A percentile compares a stretch with the other conserved stretches of the same genome.
Evolutionary conservation across 331 rosid species (phyloP).

Genomic region (Pyrus hybrid): DNA sequence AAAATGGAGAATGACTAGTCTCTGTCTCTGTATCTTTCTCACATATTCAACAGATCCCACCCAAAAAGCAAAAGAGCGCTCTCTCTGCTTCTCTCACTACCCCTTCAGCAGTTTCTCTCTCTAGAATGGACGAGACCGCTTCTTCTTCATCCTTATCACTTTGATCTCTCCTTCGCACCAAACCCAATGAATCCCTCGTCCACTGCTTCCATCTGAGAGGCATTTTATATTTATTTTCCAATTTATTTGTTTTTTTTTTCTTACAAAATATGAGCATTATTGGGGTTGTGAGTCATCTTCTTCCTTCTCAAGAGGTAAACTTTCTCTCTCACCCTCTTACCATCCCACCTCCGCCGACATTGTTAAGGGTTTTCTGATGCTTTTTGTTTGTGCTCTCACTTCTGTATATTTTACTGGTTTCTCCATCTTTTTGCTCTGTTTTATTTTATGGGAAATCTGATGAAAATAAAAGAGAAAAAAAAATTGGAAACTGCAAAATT

Average conservation of each 20-base stretch:
- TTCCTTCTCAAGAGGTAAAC: background rate
- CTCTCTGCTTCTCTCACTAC: background rate
- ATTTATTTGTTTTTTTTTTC: background rate
- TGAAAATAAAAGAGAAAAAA: background rate
- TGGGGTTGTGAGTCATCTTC: background rate
- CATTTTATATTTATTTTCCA: background rate
- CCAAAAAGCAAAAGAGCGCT: conserved; percentile 9
- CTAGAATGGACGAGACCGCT: background rate
- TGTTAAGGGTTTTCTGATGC: background rate
- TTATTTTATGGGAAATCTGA: background rate
- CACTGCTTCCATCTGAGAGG: conserved; percentile 4
- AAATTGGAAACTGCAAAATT: background rate
- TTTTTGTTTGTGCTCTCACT: background rate
- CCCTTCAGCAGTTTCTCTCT: background rate
- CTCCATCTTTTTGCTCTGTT: background rate
- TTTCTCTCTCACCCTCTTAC: background rate
- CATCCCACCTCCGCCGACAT: conserved; percentile 9
- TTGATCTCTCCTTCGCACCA: background rate
- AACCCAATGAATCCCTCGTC: conserved; percentile 15
- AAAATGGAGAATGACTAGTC: background rate
- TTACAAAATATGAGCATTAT: background rate
- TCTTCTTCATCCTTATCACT: conserved; percentile 18
- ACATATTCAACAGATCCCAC: conserved; percentile 68
- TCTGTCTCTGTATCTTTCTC: conserved; percentile 43
- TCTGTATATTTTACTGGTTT: background rate